Base-by-base conservation (phyloP, 2,329 filamentous ascomycete genomes). In the Herpotrichia juniperi region DNA sequence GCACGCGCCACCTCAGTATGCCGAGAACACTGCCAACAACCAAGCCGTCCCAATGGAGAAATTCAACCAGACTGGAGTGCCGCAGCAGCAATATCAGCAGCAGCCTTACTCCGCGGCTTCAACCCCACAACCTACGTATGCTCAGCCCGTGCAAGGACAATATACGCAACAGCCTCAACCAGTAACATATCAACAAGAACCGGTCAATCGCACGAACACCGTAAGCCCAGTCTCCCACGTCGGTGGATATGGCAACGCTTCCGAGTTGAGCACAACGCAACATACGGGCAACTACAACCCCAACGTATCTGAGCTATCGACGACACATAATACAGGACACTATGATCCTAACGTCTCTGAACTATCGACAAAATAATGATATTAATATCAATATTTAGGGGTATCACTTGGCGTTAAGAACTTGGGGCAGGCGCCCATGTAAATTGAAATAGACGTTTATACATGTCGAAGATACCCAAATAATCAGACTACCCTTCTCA, bases 181-280 rank as follows among this genome's bases (percentile, higher is more conserved):
- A n/a, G 40, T 30, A 42, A 50, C 32, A 22, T 49, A 54, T 21
- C 40, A 50, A 14, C 48, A 43, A 34, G 53, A 55, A n/a, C 53
- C 53, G 3, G 34, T 55, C 16, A 45, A 45, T 10, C 53, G 53
- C 19, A 34, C 39, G 9, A 39, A 35, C 10, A 55, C 53, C 2
- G 49, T 55, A 4, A 55, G 53, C 45, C 53, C 53, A 17, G 53
- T 49, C 11, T 43, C 47, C n/a, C 19, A 43, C 11, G 47, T 22
- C 14, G 40, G 26, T 11, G 25, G 32, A 6, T 43, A 43, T 26
- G 25, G n/a, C 9, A 51, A 51, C 31, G 49, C 32, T 24, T 35
- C 49, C 4, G 49, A 51, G 31, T 24, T 51, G 26, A n/a, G 12
- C 19, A 12, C 47, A 21, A 28, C 26, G 17, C 26, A 46, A n/a